Evolutionary conservation across 441 rosid genomes (phyloP), one percentile per base, ranked within the genome.

Genomic region (Pelargonium australe): DNA sequence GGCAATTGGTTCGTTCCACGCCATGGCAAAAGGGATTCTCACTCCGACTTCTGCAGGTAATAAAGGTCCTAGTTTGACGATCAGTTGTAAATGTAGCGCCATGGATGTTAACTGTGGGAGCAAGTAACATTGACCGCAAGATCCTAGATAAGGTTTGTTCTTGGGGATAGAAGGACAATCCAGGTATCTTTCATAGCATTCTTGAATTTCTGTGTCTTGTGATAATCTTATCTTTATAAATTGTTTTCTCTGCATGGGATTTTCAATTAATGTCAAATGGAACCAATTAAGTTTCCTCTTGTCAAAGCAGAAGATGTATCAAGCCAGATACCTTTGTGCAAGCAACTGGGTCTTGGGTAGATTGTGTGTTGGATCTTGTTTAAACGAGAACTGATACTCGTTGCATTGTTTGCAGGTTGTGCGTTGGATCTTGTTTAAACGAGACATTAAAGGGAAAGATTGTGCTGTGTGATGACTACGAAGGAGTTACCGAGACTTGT

Each of bases 31-130:
- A 57, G 83, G 86, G 20, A 78, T 88, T 3, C 75, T 87, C 45
- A 75, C 75, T 16, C 28, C 65, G 0, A 73, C 78, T 0, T 68
- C 84, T 9, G 89, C 82, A 4, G 86, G 92, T 11, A 87, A 20
- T 20, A 4, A 1, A 20, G 89, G 89, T 4, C 17, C 7, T 14
- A 1, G 68, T 76, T 1, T 4, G 3, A 0, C 67, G 64, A 5
- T 11, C 70, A 0, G 72, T 73, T 0, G 0, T 19, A 0, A 84
- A 86, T 62, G 60, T 78, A 14, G 82, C 91, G 0, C 89, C 87
- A 1, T 86, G 88, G 88, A 47, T 82, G 3, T 72, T 88, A 17
- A 43, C 85, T 7, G 81, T 85, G 0, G 88, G 87, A 41, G 91
- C 86, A 43, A 84, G 85, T 65, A 80, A 69, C 73, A 84, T 67